phyloP scores from a whole-genome alignment of 257 asterid species.

The Gentiana macrophylla region DNA sequence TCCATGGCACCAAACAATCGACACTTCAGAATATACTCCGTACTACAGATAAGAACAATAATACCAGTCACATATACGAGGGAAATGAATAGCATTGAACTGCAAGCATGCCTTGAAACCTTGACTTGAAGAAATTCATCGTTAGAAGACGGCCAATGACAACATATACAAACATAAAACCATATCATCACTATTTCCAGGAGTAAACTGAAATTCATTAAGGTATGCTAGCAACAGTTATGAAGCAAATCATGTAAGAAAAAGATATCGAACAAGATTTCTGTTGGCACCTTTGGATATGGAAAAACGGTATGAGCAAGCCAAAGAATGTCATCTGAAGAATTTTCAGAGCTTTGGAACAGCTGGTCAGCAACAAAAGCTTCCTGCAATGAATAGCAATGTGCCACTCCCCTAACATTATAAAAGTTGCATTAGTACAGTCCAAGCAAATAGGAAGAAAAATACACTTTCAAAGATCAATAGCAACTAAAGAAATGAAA shows the following conservation, averaged over 20 bases:
- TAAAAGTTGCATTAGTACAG: slow-evolving; percentile 5
- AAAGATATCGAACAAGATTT: slow-evolving; percentile 3
- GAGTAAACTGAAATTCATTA: neutral
- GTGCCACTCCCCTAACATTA: slow-evolving; percentile 51
- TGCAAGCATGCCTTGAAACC: neutral
- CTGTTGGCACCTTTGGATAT: slow-evolving; percentile 54
- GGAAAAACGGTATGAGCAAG: slow-evolving; percentile 69
- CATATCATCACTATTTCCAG: neutral
- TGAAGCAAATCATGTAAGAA: neutral
- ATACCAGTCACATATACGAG: too few relatives aligned
- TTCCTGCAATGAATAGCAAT: slow-evolving; percentile 68
- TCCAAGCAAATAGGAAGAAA: neutral
- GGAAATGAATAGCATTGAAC: too few relatives aligned
- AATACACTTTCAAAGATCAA: neutral
- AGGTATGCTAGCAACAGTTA: neutral
- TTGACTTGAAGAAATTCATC: neutral
- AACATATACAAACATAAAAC: neutral
- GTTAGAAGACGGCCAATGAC: neutral
- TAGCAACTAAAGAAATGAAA: too few relatives aligned
- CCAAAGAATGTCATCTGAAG: slow-evolving; percentile 88
- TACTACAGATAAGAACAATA: too few relatives aligned
- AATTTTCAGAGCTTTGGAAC: slow-evolving; percentile 68
- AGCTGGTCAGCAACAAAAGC: slow-evolving; percentile 63
- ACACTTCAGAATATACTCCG: too few relatives aligned
- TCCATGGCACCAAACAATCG: too few relatives aligned